Evolutionary conservation across 2,329 filamentous ascomycete species (phyloP).

Genomic region (Phyllosticta paracitricarpa): DNA sequence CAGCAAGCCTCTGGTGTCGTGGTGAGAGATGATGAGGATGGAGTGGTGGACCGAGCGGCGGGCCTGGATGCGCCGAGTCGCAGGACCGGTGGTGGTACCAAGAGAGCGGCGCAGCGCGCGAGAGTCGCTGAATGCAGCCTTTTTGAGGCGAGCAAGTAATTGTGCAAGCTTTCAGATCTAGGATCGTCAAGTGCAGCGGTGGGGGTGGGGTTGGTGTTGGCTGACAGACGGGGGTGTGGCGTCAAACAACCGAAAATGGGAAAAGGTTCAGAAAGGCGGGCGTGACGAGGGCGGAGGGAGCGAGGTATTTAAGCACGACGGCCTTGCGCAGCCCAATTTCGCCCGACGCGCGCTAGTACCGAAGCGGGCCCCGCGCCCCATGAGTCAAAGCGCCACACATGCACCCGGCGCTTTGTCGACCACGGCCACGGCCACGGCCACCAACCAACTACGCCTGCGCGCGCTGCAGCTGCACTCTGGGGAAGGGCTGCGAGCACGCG

Average conservation of each 20-base stretch:
- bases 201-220: background rate
- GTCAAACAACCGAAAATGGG: background rate
- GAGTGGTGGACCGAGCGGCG: background rate
- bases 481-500: too few species aligned
- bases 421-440: background rate
- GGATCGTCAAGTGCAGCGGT: background rate
- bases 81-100: background rate
- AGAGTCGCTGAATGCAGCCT: background rate
- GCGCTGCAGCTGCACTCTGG: too few species aligned
- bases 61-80: background rate
- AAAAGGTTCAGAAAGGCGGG: background rate
- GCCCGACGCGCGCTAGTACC: background rate
- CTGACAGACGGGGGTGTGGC: background rate
- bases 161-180: background rate
- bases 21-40: background rate
- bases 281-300: background rate
- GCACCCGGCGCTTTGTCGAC: background rate
- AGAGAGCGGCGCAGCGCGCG: conserved; percentile 7
- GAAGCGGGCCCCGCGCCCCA: background rate
- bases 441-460: too few species aligned
- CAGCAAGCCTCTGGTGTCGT: conserved; percentile 30
- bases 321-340: background rate
- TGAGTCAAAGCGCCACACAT: background rate
- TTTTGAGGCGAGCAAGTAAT: background rate
- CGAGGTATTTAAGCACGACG: background rate